Percentiles rank a stretch among this genome's conserved stretches.
Evolutionary conservation across 176 grass and related monocot species (phyloP).

Genomic region (Aechmea fasciata): DNA sequence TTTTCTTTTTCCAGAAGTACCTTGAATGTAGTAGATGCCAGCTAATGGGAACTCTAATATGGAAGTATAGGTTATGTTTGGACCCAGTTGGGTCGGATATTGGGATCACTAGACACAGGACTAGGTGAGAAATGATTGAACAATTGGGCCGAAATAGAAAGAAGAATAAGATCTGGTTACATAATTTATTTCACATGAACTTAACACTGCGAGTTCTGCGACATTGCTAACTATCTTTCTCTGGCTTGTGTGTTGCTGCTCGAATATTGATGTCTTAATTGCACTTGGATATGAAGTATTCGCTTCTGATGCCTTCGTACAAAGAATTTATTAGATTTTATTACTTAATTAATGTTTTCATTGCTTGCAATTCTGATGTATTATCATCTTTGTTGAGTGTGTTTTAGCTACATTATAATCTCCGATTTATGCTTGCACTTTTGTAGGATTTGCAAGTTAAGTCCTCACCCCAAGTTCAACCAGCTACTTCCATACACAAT

Average conservation of each 20-base stretch:
- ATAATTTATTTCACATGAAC: not conserved
- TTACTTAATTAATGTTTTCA: not conserved
- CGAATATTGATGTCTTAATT: too few species aligned
- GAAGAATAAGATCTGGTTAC: too few species aligned
- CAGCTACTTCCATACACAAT: slow-evolving; percentile 46
- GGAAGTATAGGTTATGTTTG: too few species aligned
- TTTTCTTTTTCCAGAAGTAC: too few species aligned
- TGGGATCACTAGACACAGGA: too few species aligned
- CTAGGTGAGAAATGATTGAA: too few species aligned
- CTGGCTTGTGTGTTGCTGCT: not conserved
- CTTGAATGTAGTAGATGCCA: too few species aligned
- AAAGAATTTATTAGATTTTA: not conserved
- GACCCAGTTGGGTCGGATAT: too few species aligned
- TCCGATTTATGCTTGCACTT: slow-evolving; percentile 8
- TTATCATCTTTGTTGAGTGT: not conserved
- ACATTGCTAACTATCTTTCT: not conserved
- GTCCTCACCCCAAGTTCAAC: slow-evolving; percentile 43
- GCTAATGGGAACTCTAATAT: too few species aligned
- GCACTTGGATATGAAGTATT: too few species aligned
- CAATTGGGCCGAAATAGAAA: too few species aligned
- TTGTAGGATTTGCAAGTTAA: slow-evolving; percentile 87
- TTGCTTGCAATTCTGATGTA: not conserved
- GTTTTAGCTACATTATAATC: slow-evolving; percentile 8
- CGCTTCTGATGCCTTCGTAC: not conserved
- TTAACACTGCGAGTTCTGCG: not conserved